Evolutionary conservation across 441 rosid genomes (phyloP).

Genomic region (Corymbia citriodora): DNA sequence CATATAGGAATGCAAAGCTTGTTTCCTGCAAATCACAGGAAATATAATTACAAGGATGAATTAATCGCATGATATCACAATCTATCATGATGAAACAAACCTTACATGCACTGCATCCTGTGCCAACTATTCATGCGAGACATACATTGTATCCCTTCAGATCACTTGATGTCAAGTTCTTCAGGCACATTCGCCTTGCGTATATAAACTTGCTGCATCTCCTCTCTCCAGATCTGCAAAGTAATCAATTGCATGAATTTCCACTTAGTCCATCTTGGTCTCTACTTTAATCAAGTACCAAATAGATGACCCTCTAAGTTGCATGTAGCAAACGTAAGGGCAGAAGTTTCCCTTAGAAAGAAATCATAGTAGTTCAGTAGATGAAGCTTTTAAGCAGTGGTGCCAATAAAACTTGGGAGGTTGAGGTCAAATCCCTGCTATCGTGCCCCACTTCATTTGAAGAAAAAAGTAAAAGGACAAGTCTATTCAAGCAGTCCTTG

Average conservation of each 20-base stretch:
- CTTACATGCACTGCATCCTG: background rate
- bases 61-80: background rate
- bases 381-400: background rate
- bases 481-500: background rate
- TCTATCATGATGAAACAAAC: background rate
- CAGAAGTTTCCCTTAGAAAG: background rate
- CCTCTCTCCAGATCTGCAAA: conserved; percentile 91
- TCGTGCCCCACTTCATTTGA: background rate
- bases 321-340: background rate
- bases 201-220: conserved; percentile 82
- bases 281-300: background rate
- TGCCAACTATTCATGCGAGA: background rate
- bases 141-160: background rate
- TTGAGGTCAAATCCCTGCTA: background rate
- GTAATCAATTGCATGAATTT: background rate
- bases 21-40: background rate
- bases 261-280: background rate
- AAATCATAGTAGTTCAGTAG: background rate
- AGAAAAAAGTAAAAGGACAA: background rate
- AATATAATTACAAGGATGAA: background rate
- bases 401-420: background rate
- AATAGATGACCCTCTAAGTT: background rate
- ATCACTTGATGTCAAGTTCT: conserved; percentile 54
- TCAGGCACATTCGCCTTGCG: conserved; percentile 54
- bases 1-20: background rate